phyloP scores from a whole-genome alignment of 2,329 filamentous ascomycete genomes.

The Aspergillus transmontanensis region DNA sequence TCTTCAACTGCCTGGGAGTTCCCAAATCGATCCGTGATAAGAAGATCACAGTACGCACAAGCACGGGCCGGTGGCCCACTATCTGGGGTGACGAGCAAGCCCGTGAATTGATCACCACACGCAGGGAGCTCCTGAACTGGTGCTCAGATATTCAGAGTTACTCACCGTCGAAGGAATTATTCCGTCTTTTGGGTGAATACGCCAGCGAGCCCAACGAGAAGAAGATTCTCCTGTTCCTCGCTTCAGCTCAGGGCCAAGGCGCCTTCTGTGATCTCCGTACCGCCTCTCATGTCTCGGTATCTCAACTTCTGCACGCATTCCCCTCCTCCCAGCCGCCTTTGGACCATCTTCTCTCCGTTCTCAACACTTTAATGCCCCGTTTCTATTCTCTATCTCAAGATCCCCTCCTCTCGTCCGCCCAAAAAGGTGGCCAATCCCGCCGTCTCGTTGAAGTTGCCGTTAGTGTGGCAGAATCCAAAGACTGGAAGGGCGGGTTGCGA shows the following conservation, averaged over 20 bases:
- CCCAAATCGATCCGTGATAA: conserved; percentile 83
- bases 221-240: conserved; percentile 84
- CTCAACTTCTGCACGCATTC: conserved; percentile 87
- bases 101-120: conserved; percentile 84
- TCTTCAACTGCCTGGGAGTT: conserved; percentile 79
- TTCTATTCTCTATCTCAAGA: conserved; percentile 99
- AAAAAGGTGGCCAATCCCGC: conserved; percentile 69
- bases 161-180: conserved; percentile 82
- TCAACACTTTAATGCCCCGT: conserved; percentile 90
- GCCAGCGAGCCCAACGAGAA: conserved; percentile 78
- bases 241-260: conserved; percentile 86
- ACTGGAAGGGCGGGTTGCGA: conserved; percentile 73
- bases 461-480: conserved; percentile 81
- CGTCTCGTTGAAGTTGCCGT: conserved; percentile 95
- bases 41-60: conserved; percentile 76
- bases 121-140: conserved; percentile 92
- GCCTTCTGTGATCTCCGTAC: conserved; percentile 94
- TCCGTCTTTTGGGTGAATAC: conserved; percentile 84
- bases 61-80: conserved; percentile 86
- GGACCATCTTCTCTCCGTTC: conserved; percentile 74
- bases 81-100: conserved; percentile 93
- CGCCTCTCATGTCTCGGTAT: conserved; percentile 79
- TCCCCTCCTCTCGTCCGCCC: conserved; percentile 75
- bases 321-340: conserved; percentile 87
- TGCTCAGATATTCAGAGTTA: conserved; percentile 92